Evolutionary conservation across 2,329 filamentous ascomycete species (phyloP), one percentile per base, ranked within the genome.

Genomic region (Pseudogymnoascus sp.): DNA sequence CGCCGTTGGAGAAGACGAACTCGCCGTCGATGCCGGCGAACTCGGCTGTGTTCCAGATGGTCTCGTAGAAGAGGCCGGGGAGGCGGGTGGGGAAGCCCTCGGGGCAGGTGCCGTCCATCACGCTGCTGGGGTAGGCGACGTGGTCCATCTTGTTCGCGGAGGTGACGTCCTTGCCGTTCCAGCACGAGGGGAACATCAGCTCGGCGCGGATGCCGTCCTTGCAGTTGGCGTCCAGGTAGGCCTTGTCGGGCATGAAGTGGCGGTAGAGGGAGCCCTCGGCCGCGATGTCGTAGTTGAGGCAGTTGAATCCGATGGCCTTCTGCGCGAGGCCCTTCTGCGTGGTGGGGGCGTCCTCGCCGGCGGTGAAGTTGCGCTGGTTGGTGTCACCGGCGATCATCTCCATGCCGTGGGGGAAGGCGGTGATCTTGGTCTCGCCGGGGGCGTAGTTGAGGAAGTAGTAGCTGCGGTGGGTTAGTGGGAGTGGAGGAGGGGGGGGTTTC

Each of bases 241-340:
- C 76, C 81, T 96, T 96, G 70, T 88, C 83, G 0, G 93, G 93
- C 69, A 97, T 71, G 73, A 84, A 87, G 75, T 96, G 93, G 68
- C 93, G 91, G 75, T 86, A 89, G 37, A 96, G 82, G 12, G 92
- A 89, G 1, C 83, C 82, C 75, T 96, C 92, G 2, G 89, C 79
- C 0, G 75, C 70, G 24, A 76, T 79, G 33, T 70, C 71, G 73
- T 97, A 97, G 83, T 98, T 88, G 65, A 99, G 78, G 77, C 95
- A 98, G 81, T 98, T 98, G 84, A 96, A 96, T 3, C 95, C 93
- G 28, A 97, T 70, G 8, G 93, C 91, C 66, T 93, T 91, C 79
- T 96, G 89, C 60, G 78, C 78, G 38, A 97, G 83, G 61, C 87
- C 84, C 14, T 76, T 75, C 78, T 96, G 92, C 56, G 72, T 76